These are phyloP conservation scores for Barnettozyma californica DNA, from an alignment of 805 yeast species.

Conservation along the genomic window DNA sequence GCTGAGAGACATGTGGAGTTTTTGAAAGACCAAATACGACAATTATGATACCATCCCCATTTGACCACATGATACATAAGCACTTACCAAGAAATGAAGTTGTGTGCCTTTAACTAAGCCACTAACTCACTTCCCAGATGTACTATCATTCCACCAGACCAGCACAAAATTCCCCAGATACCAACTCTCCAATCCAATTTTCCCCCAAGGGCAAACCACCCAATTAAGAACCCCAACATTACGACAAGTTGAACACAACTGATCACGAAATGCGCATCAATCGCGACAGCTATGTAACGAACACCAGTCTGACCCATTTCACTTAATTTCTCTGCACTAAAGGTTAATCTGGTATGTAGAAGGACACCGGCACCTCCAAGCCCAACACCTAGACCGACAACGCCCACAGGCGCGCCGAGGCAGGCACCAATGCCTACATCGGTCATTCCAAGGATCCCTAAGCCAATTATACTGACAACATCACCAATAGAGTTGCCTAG, in stretches of 20 bases:
- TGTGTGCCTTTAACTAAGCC: background rate
- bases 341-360: background rate
- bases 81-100: background rate
- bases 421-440: constrained; percentile 94
- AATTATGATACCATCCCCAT: background rate
- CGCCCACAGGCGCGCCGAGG: constrained; percentile 85
- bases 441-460: constrained; percentile 77
- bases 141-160: constrained; percentile 21
- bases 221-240: constrained; percentile 17
- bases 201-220: constrained; percentile 19
- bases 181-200: constrained; percentile 24
- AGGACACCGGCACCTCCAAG: constrained; percentile 53
- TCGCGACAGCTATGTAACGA: constrained; percentile 9
- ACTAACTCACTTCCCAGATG: constrained; percentile 7
- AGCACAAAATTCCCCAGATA: constrained; percentile 20
- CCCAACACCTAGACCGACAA: constrained; percentile 76
- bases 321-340: background rate
- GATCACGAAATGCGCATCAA: constrained; percentile 21
- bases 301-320: constrained; percentile 14
- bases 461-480: constrained; percentile 72
- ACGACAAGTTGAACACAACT: constrained; percentile 20
- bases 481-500: constrained; percentile 93
- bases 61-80: background rate
- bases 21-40: constrained; percentile 24
- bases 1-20: constrained; percentile 27